Conservation (phyloP, 2,329 filamentous ascomycete genomes). For the Cordyceps cateniannulata region DNA sequence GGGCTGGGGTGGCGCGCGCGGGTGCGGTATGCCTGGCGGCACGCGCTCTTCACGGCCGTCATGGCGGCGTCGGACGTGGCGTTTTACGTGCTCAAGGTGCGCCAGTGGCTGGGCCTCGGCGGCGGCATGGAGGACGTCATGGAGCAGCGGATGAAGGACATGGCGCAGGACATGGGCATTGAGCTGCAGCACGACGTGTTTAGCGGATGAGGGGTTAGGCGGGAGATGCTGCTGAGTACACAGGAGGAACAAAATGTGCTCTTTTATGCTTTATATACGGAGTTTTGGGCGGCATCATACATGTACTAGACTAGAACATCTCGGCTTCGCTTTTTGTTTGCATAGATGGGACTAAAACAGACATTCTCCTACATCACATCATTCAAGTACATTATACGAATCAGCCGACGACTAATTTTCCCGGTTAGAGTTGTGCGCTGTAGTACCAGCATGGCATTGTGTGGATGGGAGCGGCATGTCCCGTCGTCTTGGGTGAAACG, state of each 20-base stretch:
- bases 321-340: not conserved
- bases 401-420: too few species aligned
- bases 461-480: too few species aligned
- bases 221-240: conserved; percentile 27
- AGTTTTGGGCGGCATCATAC: not conserved
- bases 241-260: conserved; percentile 25
- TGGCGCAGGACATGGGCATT: conserved; percentile 87
- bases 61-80: conserved; percentile 70
- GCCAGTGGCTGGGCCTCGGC: conserved; percentile 69
- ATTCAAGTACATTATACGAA: not conserved
- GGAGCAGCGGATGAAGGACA: conserved; percentile 76
- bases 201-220: conserved; percentile 53
- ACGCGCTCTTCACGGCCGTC: conserved; percentile 76
- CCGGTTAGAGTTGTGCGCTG: too few species aligned
- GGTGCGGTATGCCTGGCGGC: conserved; percentile 63
- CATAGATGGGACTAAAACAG: not conserved
- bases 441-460: too few species aligned
- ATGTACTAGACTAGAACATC: conserved; percentile 11
- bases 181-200: conserved; percentile 86
- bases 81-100: conserved; percentile 75
- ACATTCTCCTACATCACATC: not conserved
- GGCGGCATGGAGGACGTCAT: conserved; percentile 92
- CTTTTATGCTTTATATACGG: not conserved
- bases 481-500: too few species aligned
- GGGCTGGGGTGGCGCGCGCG: conserved; percentile 58